Conservation (phyloP, 176 grass and related monocot species). For the Paspalum vaginatum region DNA sequence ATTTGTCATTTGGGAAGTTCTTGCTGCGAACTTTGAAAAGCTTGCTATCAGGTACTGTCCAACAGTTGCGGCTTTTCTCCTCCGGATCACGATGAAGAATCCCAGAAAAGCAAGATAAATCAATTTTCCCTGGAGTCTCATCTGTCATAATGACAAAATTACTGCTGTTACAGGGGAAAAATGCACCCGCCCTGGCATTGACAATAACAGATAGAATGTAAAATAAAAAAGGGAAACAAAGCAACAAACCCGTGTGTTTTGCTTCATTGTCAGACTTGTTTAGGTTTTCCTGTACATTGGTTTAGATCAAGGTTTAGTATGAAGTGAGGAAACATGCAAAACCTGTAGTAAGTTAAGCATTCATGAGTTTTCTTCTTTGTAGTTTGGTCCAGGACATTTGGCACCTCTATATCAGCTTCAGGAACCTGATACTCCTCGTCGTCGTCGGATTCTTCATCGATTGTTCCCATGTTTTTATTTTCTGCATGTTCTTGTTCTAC, state of each 20-base stretch:
- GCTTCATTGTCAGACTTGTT: constrained; percentile 55
- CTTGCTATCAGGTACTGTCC: constrained; percentile 78
- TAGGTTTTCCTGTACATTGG: constrained; percentile 51
- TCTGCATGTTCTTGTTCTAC: constrained; percentile 34
- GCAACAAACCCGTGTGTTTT: constrained; percentile 60
- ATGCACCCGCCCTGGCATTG: neutral
- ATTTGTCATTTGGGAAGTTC: constrained; percentile 87
- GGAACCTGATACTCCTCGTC: constrained; percentile 91
- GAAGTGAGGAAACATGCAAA: constrained; percentile 1
- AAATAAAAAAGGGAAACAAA: constrained; percentile 29
- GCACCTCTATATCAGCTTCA: constrained; percentile 68
- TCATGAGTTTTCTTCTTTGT: constrained; percentile 4
- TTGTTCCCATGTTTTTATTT: constrained; percentile 44
- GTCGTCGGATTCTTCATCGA: constrained; percentile 92
- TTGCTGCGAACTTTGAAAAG: constrained; percentile 89
- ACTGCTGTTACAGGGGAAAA: constrained; percentile 12
- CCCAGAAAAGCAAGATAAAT: constrained; percentile 79
- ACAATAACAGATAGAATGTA: constrained; percentile 20
- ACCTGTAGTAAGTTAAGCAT: constrained; percentile 1
- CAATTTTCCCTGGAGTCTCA: constrained; percentile 60
- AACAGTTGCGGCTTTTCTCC: constrained; percentile 90
- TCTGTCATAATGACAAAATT: constrained; percentile 46
- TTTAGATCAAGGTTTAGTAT: constrained; percentile 41
- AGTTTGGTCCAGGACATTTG: constrained; percentile 15
- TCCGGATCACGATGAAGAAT: constrained; percentile 56